A percentile compares a stretch with the other conserved stretches of the same genome.
phyloP scores from a whole-genome alignment of 768 basidiomycete genomes.

The Lenzites betulinus region DNA sequence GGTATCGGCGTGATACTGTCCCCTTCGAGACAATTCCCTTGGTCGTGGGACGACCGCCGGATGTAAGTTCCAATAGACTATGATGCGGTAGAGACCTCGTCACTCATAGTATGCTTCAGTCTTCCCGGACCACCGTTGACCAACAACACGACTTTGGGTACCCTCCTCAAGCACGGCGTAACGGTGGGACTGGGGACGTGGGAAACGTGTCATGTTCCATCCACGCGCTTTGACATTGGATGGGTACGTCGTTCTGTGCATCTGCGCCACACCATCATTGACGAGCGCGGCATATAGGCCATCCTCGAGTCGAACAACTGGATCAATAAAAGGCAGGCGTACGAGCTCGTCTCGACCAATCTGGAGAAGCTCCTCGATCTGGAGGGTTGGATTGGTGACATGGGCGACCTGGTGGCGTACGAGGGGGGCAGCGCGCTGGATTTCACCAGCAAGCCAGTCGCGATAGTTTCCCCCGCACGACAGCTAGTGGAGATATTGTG shows the following conservation, averaged over 20 bases:
- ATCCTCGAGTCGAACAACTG: constrained; percentile 41
- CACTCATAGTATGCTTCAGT: constrained; percentile 32
- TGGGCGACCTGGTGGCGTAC: constrained; percentile 34
- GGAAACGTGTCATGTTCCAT: constrained; percentile 36
- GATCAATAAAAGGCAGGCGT: constrained; percentile 37
- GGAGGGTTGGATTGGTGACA: constrained; percentile 40
- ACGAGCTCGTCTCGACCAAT: constrained; percentile 43
- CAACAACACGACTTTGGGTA: constrained; percentile 52
- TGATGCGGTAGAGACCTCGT: neutral
- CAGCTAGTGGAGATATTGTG: constrained; percentile 34
- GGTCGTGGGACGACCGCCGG: constrained; percentile 60
- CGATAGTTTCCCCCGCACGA: constrained; percentile 29
- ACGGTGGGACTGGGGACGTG: constrained; percentile 58
- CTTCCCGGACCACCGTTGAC: constrained; percentile 72
- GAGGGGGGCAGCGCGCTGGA: constrained; percentile 33
- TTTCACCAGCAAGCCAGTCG: constrained; percentile 35
- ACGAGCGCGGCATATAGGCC: constrained; percentile 32
- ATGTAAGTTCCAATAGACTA: constrained; percentile 44
- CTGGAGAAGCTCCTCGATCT: constrained; percentile 47
- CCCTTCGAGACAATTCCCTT: constrained; percentile 62
- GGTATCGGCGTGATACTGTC: constrained; percentile 50
- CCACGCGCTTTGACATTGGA: constrained; percentile 41
- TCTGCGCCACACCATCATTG: neutral
- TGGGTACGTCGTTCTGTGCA: constrained; percentile 33
- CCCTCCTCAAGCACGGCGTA: constrained; percentile 59